A percentile compares a stretch with the other conserved stretches of the same genome.
These are phyloP conservation scores for Vachellia pachyceras DNA, from an alignment of 306 rosid species.

Conservation along the genomic window DNA sequence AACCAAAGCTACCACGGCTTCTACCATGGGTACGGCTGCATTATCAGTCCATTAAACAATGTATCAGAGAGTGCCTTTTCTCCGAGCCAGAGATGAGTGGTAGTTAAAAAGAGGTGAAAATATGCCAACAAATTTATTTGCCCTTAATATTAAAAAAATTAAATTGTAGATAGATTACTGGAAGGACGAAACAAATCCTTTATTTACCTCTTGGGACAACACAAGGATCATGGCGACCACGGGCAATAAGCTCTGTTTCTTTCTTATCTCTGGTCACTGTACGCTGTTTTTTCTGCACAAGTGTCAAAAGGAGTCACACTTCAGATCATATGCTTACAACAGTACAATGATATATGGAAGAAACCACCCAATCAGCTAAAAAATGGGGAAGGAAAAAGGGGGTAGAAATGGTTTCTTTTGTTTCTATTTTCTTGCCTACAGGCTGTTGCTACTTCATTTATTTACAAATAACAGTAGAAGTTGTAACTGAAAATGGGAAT, in stretches of 20 bases:
- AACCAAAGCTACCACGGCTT: slow-evolving; percentile 91
- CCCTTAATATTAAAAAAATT: neutral
- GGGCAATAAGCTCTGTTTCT: slow-evolving; percentile 80
- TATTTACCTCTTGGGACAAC: slow-evolving; percentile 94
- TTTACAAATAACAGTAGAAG: neutral
- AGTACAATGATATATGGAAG: slow-evolving; percentile 7
- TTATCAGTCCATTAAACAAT: slow-evolving; percentile 40
- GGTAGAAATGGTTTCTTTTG: neutral
- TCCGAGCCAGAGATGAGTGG: slow-evolving; percentile 2
- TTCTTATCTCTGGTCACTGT: slow-evolving; percentile 90
- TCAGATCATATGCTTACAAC: slow-evolving; percentile 18
- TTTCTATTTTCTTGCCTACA: neutral
- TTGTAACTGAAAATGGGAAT: neutral
- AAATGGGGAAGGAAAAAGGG: slow-evolving; percentile 6
- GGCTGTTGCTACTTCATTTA: neutral
- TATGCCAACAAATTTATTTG: slow-evolving; percentile 14
- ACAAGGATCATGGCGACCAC: slow-evolving; percentile 98
- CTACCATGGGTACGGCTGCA: slow-evolving; percentile 99
- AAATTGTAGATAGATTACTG: neutral
- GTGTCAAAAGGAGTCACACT: slow-evolving; percentile 18
- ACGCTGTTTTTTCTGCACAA: slow-evolving; percentile 84
- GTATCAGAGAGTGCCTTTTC: slow-evolving; percentile 34
- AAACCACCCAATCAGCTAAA: slow-evolving; percentile 29
- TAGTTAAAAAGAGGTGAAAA: slow-evolving; percentile 23
- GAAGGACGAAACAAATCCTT: neutral